Base-by-base conservation (phyloP, 345 rosid genomes). In the Rhizophora mangle region DNA sequence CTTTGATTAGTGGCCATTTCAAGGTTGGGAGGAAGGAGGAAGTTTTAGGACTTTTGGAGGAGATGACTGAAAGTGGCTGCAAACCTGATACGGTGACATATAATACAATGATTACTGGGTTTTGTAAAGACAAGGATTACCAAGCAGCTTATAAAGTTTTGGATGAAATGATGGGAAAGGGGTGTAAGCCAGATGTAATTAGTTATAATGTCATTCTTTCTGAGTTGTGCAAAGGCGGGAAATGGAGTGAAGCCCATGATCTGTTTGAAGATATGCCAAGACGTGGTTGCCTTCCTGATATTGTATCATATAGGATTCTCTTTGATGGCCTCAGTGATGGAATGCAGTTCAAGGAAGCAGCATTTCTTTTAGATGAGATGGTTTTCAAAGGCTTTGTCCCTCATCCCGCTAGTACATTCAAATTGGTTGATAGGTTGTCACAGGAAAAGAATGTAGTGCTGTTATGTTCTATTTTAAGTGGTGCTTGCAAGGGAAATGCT, bases 221-320 rank as follows among this genome's bases (percentile, higher is more conserved):
- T 8, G 80, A 70, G 58, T 77, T 91, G 78, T 85, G 90, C 66
- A 82, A 85, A 62, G 84, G 73, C 16, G 84, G 85, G 54, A 91
- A 81, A 31, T 82, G 82, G 80, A 72, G 69, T 18, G 93, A 87
- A 63, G 96, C 89, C 0, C 82, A 36, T 46, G 91, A 91, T 69
- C 74, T 94, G 67, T 85, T 94, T 53, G 91, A 88, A 74, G 95
- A 88, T 70, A 88, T 94, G 95, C 96, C 95, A 2, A 75, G 95
- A 54, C 79, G 80, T 64, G 97, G 95, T 5, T 83, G 88, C 61
- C 32, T 32, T 63, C 96, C 95, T 46, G 95, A 94, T 84, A 77
- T 79, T 22, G 84, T 88, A 55, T 88, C 96, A 5, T 85, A 89
- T 68, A 84, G 98, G 68, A 82, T 88, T 73, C 73, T 91, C 60